phyloP scores from a whole-genome alignment of 1,139 yeast genomes.

The Blastobotrys arbuscula region DNA sequence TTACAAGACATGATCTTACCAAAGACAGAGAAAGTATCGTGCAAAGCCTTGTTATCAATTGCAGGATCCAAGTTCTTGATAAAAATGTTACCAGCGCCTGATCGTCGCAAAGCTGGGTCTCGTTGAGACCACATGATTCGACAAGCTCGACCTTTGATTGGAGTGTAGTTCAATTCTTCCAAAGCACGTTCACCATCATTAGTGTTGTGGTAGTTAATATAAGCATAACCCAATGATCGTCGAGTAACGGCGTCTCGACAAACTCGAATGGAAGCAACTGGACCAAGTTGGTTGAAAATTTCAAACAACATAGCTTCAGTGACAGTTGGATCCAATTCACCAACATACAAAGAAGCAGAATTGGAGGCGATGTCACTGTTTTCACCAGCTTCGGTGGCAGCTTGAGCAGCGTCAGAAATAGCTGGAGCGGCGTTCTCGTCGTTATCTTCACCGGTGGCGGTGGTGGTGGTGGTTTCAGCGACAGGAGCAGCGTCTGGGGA shows the following conservation, averaged over 20 bases:
- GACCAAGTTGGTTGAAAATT: constrained; percentile 91
- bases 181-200: constrained; percentile 93
- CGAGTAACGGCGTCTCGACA: constrained; percentile 98
- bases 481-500: constrained; percentile 11
- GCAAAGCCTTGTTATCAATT: constrained; percentile 97
- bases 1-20: constrained; percentile 96
- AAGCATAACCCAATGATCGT: constrained; percentile 96
- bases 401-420: constrained; percentile 21
- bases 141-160: constrained; percentile 94
- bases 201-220: constrained; percentile 88
- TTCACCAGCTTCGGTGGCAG: constrained; percentile 17
- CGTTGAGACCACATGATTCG: constrained; percentile 99
- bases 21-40: constrained; percentile 95
- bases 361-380: constrained; percentile 39
- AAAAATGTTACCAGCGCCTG: constrained; percentile 95
- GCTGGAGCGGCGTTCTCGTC: constrained; percentile 12
- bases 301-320: constrained; percentile 95
- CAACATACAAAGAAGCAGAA: constrained; percentile 91
- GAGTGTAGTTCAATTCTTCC: constrained; percentile 91
- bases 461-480: constrained; percentile 16
- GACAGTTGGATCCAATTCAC: constrained; percentile 90
- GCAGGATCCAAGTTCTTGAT: constrained; percentile 98
- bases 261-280: constrained; percentile 94
- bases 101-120: constrained; percentile 93
- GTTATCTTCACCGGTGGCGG: not conserved